Evolutionary conservation across 768 basidiomycete species (phyloP), one percentile per base, ranked within the genome.

Genomic region (Clavulina sp.): DNA sequence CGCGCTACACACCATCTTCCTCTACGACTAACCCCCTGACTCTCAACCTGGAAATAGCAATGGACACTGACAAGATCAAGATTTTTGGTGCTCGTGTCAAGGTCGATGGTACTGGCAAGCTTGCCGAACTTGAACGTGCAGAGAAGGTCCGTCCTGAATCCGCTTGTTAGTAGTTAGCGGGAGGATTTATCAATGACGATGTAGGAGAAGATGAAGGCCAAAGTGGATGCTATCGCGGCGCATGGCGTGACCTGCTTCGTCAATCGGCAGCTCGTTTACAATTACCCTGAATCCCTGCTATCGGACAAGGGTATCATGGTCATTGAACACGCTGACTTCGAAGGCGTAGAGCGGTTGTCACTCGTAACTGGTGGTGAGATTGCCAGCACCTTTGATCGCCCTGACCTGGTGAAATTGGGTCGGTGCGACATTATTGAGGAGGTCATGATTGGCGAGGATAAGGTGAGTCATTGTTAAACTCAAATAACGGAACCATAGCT

Each of bases 21-120:
- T 46, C 21, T 24, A 16, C 16, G 31, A 13, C 18, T 52, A n/a
- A 40, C 5, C 49, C 46, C 33, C 9, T 5, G 16, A 23, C 44
- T 26, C 48, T 32, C 19, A 24, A 49, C n/a, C n/a, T n/a, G n/a
- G n/a, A n/a, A 7, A 9, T 57, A 92, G 91, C 95, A 2, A 97
- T 97, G 95, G 95, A 99, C 68, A 99, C 95, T 26, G 95, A 99
- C 69, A 99, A 99, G 66, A 95, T 97, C 72, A 99, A 99, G 69
- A 83, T 99, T 55, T 99, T 99, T 56, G 95, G 95, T 40, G 93
- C 95, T 0, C 76, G 89, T 33, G 80, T 97, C 56, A 88, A 91
- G 67, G 95, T 97, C 4, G 93, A 96, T 60, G 74, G 85, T 43
- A 93, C 95, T 2, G 85, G 92, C 49, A 96, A 99, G 69, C 77